Conservation (phyloP, 192 early-diverging fungal genomes). For the Coemansia sp. region DNA sequence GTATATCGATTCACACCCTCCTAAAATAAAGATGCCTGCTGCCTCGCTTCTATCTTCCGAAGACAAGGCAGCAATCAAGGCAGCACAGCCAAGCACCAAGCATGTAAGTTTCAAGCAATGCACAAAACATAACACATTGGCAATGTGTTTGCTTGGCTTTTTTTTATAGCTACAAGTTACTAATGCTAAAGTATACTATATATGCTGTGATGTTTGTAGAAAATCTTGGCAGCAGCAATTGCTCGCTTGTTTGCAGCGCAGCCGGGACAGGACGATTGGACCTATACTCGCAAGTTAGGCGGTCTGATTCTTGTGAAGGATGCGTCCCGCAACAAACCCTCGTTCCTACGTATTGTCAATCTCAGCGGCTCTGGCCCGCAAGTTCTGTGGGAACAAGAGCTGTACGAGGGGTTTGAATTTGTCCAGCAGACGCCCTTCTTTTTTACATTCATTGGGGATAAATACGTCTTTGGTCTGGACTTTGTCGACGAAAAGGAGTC, state of each 20-base stretch:
- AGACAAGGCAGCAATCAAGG: constrained; percentile 66
- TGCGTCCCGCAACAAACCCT: constrained; percentile 58
- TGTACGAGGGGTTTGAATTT: constrained; percentile 73
- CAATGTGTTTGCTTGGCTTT: background rate
- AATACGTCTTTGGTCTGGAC: constrained; percentile 67
- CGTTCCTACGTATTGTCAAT: constrained; percentile 72
- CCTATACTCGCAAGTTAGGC: constrained; percentile 68
- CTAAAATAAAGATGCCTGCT: constrained; percentile 55
- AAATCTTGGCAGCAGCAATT: constrained; percentile 75
- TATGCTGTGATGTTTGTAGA: constrained; percentile 54
- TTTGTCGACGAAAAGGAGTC: constrained; percentile 72
- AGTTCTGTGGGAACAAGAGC: constrained; percentile 81
- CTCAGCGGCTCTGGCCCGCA: constrained; percentile 56
- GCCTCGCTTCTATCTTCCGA: constrained; percentile 62
- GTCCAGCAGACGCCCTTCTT: constrained; percentile 64
- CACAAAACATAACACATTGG: background rate
- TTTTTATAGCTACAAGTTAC: background rate
- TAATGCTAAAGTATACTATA: constrained; percentile 2
- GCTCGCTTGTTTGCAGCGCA: constrained; percentile 73
- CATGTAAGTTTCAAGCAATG: constrained; percentile 50
- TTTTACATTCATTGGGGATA: constrained; percentile 69
- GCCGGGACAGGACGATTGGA: constrained; percentile 67
- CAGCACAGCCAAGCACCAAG: constrained; percentile 57
- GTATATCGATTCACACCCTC: background rate
- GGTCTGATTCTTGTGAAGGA: constrained; percentile 70